phyloP scores from a whole-genome alignment of 2,329 filamentous ascomycete genomes.

The Aspergillus hortae region DNA sequence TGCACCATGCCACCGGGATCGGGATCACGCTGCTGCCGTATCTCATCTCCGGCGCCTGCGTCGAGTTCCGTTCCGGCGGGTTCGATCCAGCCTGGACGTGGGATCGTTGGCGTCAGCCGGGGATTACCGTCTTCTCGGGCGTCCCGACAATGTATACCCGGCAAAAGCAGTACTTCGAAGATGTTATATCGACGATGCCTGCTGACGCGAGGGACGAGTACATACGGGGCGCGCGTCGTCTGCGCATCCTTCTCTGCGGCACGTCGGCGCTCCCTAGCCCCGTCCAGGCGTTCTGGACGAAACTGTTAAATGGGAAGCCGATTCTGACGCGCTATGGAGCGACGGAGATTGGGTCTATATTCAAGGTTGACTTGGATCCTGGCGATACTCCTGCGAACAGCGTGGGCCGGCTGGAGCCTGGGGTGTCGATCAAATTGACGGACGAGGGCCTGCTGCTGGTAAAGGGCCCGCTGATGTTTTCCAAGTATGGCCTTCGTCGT shows the following conservation, averaged over 20 bases:
- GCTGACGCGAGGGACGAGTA: slow-evolving; percentile 31
- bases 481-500: slow-evolving; percentile 28
- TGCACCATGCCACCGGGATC: slow-evolving; percentile 47
- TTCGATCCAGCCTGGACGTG: slow-evolving; percentile 43
- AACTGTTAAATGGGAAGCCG: slow-evolving; percentile 18
- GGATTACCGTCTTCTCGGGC: slow-evolving; percentile 45
- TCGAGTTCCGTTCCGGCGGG: slow-evolving; percentile 43
- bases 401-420: slow-evolving; percentile 36
- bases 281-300: slow-evolving; percentile 49
- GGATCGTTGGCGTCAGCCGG: slow-evolving; percentile 41
- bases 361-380: slow-evolving; percentile 38
- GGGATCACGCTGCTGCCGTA: slow-evolving; percentile 43
- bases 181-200: slow-evolving; percentile 25
- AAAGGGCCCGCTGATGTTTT: slow-evolving; percentile 36
- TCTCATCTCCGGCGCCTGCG: slow-evolving; percentile 42
- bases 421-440: slow-evolving; percentile 41
- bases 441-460: slow-evolving; percentile 49
- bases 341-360: slow-evolving; percentile 43
- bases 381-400: slow-evolving; percentile 17
- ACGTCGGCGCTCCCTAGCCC: slow-evolving; percentile 50
- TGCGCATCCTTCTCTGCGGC: slow-evolving; percentile 26
- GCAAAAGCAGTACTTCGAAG: slow-evolving; percentile 41
- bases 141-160: slow-evolving; percentile 50
- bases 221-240: slow-evolving; percentile 33
- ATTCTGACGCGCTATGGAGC: slow-evolving; percentile 45